Evolutionary conservation across 306 rosid species (phyloP).

Genomic region (Glycine tomentella): DNA sequence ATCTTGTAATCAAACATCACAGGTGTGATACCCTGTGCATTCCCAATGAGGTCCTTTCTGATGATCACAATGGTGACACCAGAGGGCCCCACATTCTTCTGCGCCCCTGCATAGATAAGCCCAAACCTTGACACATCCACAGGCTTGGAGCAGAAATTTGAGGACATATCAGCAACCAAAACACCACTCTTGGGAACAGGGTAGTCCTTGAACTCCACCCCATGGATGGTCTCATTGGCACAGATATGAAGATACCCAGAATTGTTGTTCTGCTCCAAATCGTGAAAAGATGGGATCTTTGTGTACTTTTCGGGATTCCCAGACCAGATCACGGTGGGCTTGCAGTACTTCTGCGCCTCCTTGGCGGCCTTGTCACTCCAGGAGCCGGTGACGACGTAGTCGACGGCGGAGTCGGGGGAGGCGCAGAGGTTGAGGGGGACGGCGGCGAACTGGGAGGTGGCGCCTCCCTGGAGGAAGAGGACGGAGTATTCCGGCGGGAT

Average conservation of each 20-base stretch:
- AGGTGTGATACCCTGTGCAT: slow-evolving; percentile 75
- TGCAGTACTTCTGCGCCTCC: slow-evolving; percentile 82
- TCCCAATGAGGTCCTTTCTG: slow-evolving; percentile 86
- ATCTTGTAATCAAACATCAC: slow-evolving; percentile 94
- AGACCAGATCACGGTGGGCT: slow-evolving; percentile 84
- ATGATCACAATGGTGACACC: slow-evolving; percentile 93
- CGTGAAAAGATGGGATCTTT: slow-evolving; percentile 68
- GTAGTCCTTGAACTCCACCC: slow-evolving; percentile 87
- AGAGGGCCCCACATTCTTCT: slow-evolving; percentile 98
- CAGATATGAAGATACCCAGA: slow-evolving; percentile 86
- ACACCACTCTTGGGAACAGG: slow-evolving; percentile 67
- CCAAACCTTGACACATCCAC: slow-evolving; percentile 90
- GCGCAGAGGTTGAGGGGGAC: slow-evolving; percentile 76
- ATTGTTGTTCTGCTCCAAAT: slow-evolving; percentile 62
- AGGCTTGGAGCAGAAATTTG: slow-evolving; percentile 93
- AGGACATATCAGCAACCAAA: slow-evolving; percentile 90
- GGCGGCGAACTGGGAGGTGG: slow-evolving; percentile 98
- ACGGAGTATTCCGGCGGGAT: slow-evolving; percentile 75
- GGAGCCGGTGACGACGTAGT: slow-evolving; percentile 82
- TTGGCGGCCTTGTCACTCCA: slow-evolving; percentile 94
- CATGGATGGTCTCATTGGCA: slow-evolving; percentile 92
- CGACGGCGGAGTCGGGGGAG: slow-evolving; percentile 58
- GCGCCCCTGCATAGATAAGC: slow-evolving; percentile 89
- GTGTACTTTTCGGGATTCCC: slow-evolving; percentile 91
- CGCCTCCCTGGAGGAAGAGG: slow-evolving; percentile 93